phyloP scores from a whole-genome alignment of 495 filamentous ascomycete genomes.

The Pseudomonodictys pantanalensis region DNA sequence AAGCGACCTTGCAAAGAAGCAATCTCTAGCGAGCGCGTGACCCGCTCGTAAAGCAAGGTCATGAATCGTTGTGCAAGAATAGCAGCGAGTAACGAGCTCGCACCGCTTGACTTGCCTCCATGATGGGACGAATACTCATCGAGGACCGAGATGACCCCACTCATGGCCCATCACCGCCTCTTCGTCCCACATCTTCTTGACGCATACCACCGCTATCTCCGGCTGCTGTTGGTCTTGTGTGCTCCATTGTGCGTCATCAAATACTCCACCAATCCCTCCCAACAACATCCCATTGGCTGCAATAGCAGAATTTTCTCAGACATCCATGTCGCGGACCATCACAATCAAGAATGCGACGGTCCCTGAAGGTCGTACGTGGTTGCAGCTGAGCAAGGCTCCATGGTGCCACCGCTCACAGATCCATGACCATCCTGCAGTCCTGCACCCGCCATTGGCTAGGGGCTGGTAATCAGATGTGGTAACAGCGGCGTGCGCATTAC shows the following conservation, averaged over 20 bases:
- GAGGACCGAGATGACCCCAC: background rate
- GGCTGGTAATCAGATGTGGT: background rate
- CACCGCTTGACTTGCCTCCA: background rate
- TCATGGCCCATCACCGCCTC: conserved; percentile 1
- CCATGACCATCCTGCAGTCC: too few species aligned
- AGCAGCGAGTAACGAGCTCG: background rate
- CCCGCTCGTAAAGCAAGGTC: conserved; percentile 14
- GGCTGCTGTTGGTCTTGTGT: background rate
- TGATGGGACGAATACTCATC: background rate
- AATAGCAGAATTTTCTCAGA: conserved; percentile 2
- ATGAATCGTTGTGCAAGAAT: conserved; percentile 16
- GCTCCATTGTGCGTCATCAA: background rate
- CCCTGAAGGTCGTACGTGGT: conserved; percentile 1
- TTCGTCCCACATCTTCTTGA: conserved; percentile 5
- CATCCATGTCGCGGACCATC: conserved; percentile 2
- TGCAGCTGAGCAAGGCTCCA: conserved; percentile 4
- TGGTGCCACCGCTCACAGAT: conserved; percentile 2
- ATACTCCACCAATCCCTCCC: conserved; percentile 3
- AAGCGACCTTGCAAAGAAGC: background rate
- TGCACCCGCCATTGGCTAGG: conserved; percentile 9
- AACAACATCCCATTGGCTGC: conserved; percentile 7
- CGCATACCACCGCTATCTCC: conserved; percentile 1
- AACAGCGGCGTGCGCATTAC: background rate
- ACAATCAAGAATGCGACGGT: background rate
- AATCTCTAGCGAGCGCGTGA: conserved; percentile 12